phyloP scores from a whole-genome alignment of 805 yeast species.

The Kodamaea kaohsiungensis region DNA sequence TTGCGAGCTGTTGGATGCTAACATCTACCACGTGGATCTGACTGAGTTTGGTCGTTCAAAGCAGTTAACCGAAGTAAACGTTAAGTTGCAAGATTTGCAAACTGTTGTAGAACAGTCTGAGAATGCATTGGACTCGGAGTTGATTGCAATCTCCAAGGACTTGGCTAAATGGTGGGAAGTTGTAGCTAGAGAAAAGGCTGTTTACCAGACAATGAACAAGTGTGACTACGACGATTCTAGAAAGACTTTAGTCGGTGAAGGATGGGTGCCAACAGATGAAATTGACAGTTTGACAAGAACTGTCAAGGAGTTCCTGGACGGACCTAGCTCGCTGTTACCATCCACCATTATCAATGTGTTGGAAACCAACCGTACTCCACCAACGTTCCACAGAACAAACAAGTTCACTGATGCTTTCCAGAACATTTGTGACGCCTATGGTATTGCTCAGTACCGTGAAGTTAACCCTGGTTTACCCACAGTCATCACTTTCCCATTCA shows the following conservation, averaged over 20 bases:
- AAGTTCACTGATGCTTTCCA: conserved; percentile 72
- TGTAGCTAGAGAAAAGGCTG: conserved; percentile 74
- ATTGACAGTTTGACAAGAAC: conserved; percentile 64
- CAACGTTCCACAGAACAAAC: conserved; percentile 69
- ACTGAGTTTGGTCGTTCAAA: conserved; percentile 28
- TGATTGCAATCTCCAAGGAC: conserved; percentile 74
- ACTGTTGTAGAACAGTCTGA: conserved; percentile 47
- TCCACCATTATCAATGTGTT: conserved; percentile 58
- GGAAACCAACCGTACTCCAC: conserved; percentile 66
- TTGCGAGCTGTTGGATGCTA: conserved; percentile 88
- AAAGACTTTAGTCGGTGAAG: conserved; percentile 88
- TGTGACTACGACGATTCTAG: conserved; percentile 83
- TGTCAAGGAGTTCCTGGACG: conserved; percentile 45
- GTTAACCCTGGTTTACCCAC: conserved; percentile 77
- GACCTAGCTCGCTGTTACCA: conserved; percentile 45
- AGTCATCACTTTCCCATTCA: conserved; percentile 73
- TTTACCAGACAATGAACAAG: conserved; percentile 74
- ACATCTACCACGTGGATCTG: conserved; percentile 59
- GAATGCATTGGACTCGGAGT: conserved; percentile 71
- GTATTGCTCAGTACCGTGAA: conserved; percentile 73
- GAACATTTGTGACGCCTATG: conserved; percentile 73
- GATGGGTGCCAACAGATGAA: conserved; percentile 91
- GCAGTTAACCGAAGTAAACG: conserved; percentile 29
- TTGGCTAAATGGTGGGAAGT: conserved; percentile 66
- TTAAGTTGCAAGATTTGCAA: conserved; percentile 33